A percentile compares a stretch with the other conserved stretches of the same genome.
phyloP scores from a whole-genome alignment of 768 basidiomycete species.

The Rhodocollybia butyracea region DNA sequence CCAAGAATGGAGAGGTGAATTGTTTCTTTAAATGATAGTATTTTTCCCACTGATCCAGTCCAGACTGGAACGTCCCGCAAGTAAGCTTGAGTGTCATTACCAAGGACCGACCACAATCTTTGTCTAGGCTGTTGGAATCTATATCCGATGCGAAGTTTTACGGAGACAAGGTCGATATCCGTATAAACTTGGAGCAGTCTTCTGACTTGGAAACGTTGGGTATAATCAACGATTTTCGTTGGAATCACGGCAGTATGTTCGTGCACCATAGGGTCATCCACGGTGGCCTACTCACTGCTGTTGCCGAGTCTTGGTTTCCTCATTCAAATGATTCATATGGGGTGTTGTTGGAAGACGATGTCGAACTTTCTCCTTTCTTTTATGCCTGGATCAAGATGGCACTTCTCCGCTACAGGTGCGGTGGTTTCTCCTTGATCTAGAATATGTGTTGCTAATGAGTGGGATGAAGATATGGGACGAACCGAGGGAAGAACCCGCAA shows the following conservation, averaged over 20 bases:
- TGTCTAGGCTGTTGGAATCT: conserved; percentile 64
- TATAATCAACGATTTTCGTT: conserved; percentile 47
- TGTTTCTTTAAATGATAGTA: conserved; percentile 9
- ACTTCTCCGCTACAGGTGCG: conserved; percentile 71
- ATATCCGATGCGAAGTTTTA: conserved; percentile 57
- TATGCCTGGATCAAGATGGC: conserved; percentile 85
- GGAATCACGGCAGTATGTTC: conserved; percentile 58
- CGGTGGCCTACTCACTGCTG: conserved; percentile 76
- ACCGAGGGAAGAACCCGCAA: conserved; percentile 33
- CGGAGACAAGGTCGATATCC: conserved; percentile 61
- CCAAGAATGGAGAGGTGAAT: conserved; percentile 49
- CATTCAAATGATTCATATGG: conserved; percentile 69
- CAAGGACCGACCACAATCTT: conserved; percentile 68
- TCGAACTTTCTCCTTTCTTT: conserved; percentile 80
- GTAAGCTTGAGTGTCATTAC: conserved; percentile 77
- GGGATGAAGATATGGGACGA: conserved; percentile 51
- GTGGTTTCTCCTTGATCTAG: not conserved
- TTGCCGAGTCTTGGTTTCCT: conserved; percentile 91
- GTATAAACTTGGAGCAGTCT: conserved; percentile 76
- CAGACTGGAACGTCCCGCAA: conserved; percentile 74
- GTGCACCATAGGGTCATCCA: conserved; percentile 74
- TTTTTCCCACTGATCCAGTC: conserved; percentile 11
- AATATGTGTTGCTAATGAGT: not conserved
- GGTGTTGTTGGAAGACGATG: conserved; percentile 80
- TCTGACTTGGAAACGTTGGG: conserved; percentile 59